Evolutionary conservation across 768 basidiomycete species (phyloP), one percentile per base, ranked within the genome.

Genomic region (Suillus hirtellus): DNA sequence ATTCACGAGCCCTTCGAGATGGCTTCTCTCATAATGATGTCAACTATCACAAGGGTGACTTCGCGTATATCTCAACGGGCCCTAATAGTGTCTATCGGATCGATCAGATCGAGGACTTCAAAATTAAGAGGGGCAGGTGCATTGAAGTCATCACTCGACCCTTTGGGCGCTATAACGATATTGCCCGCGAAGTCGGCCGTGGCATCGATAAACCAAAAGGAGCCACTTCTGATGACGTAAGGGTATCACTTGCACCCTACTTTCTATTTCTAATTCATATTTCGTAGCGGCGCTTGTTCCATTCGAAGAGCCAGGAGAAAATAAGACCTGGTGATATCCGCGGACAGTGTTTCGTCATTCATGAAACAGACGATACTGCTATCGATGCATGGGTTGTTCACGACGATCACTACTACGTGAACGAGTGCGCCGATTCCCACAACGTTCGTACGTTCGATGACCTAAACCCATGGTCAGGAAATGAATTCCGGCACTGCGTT

Each of bases 371-470:
- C 21, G 60, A 66, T 1, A 75, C 76, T 47, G 47, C 64, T 34
- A 65, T 77, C 31, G 70, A 75, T 42, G 63, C 72, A 7, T 72
- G 89, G 87, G 72, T 85, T 4, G 46, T 69, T n/a, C 70, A 82
- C 43, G 78, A 85, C 64, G 83, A 91, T 66, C 86, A 88, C 63
- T 91, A 81, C 67, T 87, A 84, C 67, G 76, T 84, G 42, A 79
- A 82, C 66, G 77, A 74, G 63, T 72, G 64, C 63, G 68, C 71
- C 8, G 47, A 65, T 27, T 67, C 66, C 55, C 61, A 50, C 24
- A 67, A 66, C 47, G 60, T 66, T 46, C 71, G 62, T 54, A 68
- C 67, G 31, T 53, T 75, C 21, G 63, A 67, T 9, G 68, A 66
- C 19, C 66, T 74, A 17, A 42, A 67, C 53, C 64, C 68, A n/a